A percentile compares a stretch with the other conserved stretches of the same genome.
Evolutionary conservation across 257 asterid genomes (phyloP).

Genomic region (Paraleonurus japonicus): DNA sequence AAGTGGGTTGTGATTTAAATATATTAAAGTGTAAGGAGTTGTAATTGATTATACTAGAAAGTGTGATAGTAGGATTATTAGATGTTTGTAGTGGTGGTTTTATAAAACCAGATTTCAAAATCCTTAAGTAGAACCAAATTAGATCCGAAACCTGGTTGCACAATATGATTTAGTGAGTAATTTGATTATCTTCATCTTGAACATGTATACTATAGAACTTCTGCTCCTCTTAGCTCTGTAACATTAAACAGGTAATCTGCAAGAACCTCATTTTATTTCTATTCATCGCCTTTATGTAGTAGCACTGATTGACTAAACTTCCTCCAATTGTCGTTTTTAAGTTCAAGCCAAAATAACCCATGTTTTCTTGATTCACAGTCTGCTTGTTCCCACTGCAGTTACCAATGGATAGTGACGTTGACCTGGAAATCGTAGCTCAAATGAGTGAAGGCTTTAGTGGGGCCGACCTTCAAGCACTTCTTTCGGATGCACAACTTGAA

Average conservation of each 20-base stretch:
- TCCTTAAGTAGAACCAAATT: no score
- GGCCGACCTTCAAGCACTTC: conserved; percentile 97
- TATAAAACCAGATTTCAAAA: no score
- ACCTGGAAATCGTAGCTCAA: conserved; percentile 55
- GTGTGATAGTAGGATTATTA: no score
- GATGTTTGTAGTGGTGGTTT: no score
- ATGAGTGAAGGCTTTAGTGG: conserved; percentile 94
- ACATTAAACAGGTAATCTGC: neutral
- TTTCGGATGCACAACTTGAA: conserved; percentile 89
- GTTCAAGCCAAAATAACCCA: conserved; percentile 1
- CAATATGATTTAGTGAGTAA: neutral
- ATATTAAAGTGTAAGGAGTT: no score
- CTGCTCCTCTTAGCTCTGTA: neutral
- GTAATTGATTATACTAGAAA: no score
- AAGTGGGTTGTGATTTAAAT: no score
- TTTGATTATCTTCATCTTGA: neutral
- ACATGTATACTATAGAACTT: no score
- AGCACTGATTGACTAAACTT: neutral
- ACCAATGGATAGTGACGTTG: conserved; percentile 71
- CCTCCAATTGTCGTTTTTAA: neutral
- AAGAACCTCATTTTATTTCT: neutral
- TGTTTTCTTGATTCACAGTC: neutral
- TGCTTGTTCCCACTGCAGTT: conserved; percentile 46
- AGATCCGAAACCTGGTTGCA: no score
- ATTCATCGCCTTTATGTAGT: neutral